phyloP scores from a whole-genome alignment of 768 basidiomycete species.

The Boletellus ananas region DNA sequence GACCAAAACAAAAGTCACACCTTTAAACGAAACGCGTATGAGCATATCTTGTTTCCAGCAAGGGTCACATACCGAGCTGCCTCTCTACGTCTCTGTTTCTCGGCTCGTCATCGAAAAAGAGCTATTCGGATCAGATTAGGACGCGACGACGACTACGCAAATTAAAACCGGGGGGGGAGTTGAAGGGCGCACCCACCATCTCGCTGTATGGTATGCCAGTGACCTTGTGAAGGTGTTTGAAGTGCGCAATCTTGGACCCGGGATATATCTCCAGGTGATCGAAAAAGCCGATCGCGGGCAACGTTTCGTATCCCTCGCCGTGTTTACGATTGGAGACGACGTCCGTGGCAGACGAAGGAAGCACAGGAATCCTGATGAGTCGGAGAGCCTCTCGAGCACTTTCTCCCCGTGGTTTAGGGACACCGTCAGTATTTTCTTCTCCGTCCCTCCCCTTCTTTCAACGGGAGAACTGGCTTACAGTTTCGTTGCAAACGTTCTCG shows the following conservation, averaged over 20 bases:
- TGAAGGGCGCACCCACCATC: constrained; percentile 49
- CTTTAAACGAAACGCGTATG: constrained; percentile 32
- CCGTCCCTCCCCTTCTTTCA: too few relatives aligned
- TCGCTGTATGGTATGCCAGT: constrained; percentile 77
- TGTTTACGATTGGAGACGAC: background rate
- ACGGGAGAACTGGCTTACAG: constrained; percentile 45
- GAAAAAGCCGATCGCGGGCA: constrained; percentile 57
- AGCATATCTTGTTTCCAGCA: background rate
- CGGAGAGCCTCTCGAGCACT: constrained; percentile 77
- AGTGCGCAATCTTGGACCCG: constrained; percentile 79
- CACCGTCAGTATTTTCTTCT: background rate
- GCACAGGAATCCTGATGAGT: constrained; percentile 51
- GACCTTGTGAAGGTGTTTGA: constrained; percentile 65
- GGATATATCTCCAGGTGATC: constrained; percentile 75
- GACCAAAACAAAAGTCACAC: constrained; percentile 82
- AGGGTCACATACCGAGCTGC: constrained; percentile 41
- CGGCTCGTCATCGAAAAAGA: constrained; percentile 71
- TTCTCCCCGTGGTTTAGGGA: background rate
- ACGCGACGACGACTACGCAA: background rate
- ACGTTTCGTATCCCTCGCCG: constrained; percentile 22
- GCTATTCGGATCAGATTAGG: constrained; percentile 28
- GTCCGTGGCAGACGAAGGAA: constrained; percentile 19
- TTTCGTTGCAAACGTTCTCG: constrained; percentile 63
- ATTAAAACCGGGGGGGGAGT: background rate
- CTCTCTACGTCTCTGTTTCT: constrained; percentile 50